Base-by-base conservation (phyloP, 768 basidiomycete species). In the Mrakia blollopis region DNA sequence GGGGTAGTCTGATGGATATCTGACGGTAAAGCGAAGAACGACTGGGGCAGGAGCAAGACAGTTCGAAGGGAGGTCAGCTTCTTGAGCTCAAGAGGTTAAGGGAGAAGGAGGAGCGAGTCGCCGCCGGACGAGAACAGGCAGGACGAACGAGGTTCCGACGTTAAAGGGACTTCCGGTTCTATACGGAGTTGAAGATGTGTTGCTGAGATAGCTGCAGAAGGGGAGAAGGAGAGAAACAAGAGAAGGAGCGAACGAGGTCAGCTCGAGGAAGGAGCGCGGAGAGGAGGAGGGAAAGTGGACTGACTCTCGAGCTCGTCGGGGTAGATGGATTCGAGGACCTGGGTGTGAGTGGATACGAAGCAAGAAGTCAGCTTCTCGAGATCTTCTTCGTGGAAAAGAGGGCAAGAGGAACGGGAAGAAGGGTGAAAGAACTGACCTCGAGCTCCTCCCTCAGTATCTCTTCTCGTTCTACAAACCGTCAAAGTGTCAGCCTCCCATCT, bases 251-350 rank as follows among this genome's bases (percentile, higher is more conserved):
- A 14, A 68, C n/a, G n/a, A 18, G 37, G 67, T 35, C 35, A 57
- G 67, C 67, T 32, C 23, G 67, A 39, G 52, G 16, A 35, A 68
- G 47, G 61, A 65, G 67, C 63, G 35, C 61, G 70, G 16, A 30
- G 28, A 30, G 60, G 32, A 23, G n/a, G 50, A 9, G 47, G 10
- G 39, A 28, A 5, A n/a, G 63, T 25, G 47, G 21, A 73, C 76
- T 50, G 35, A 77, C 76, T 73, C 52, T 77, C 72, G 11, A 77
- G 76, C 84, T 98, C 96, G 79, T 92, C 91, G 7, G 96, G 93
- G 83, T 96, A 98, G 83, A 98, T 98, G 3, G 93, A 91, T 85
- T 96, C 94, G 80, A 98, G 88, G 37, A 97, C 94, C 91, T 96
- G 78, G 47, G 21, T 71, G 52, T 3, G 78, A 73, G 80, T 70